A percentile compares a stretch with the other conserved stretches of the same genome.
Conservation (phyloP, 2,329 filamentous ascomycete species). For the Cytospora leucostoma region DNA sequence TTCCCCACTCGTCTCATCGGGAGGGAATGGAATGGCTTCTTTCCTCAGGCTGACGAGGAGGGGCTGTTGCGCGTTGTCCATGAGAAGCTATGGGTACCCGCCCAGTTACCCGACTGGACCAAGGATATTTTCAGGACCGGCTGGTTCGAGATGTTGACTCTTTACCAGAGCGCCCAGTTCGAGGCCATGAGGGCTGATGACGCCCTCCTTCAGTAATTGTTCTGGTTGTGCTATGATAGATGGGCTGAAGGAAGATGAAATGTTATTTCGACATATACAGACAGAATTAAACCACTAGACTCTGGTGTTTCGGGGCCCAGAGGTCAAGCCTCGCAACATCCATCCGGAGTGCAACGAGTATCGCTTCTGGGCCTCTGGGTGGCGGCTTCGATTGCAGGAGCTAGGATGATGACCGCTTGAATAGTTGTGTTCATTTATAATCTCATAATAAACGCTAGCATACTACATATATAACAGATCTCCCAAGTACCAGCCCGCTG, state of each 20-base stretch:
- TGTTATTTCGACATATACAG: not conserved
- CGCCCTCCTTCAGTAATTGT: not conserved
- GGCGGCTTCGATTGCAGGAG: no score
- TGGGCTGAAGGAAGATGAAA: not conserved
- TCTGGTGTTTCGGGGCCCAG: not conserved
- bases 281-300: no score
- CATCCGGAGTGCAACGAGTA: no score
- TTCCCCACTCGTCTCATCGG: constrained; percentile 12
- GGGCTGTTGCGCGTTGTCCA: constrained; percentile 19
- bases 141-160: constrained; percentile 21
- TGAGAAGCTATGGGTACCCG: constrained; percentile 25
- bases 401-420: no score
- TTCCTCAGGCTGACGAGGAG: constrained; percentile 18
- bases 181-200: constrained; percentile 20
- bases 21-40: constrained; percentile 26
- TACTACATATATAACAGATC: not conserved
- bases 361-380: no score
- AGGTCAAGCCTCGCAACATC: not conserved
- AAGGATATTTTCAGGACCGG: constrained; percentile 19
- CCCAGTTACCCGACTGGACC: constrained; percentile 16
- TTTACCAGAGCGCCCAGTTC: constrained; percentile 24
- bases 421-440: not conserved
- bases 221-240: not conserved
- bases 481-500: no score
- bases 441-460: not conserved